Base-by-base conservation (phyloP, 441 rosid species). In the Eruca vesicaria region DNA sequence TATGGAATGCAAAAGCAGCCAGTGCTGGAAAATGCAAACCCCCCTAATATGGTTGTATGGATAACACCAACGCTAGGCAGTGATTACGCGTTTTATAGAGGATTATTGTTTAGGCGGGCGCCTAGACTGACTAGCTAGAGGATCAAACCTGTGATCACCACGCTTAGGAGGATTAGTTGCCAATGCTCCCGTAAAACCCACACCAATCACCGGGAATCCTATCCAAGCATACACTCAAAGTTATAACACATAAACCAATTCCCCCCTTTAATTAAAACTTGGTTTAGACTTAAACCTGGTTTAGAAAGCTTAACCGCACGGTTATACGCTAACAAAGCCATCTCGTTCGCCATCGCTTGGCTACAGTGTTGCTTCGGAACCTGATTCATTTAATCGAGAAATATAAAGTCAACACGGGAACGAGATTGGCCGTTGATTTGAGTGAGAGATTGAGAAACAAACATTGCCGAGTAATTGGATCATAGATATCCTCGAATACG, bases 161-260 rank as follows among this genome's bases (percentile, higher is more conserved):
- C 70, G 81, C 84, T 93, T 95, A 1, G 95, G 90, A 9, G n/a
- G 84, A 32, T 76, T 36, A 71, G 89, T 87, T 6, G 88, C 92
- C 79, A 95, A 85, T 71, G 97, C 79, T 63, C 94, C 99, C 2
- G 97, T 91, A 82, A 87, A 91, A n/a, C 97, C 97, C 61, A 93
- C 93, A 68, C 99, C 99, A 74, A 93, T 80, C 78, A 87, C 97
- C 12, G 91, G 92, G 16, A 58, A 78, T 67, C 96, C 97, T 93
- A 82, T 74, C 14, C 72, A 78, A 71, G 43, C 45, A 71, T 23
- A 29, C 43, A 50, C 26, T 23, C 38, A 35, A 64, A 66, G 36
- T 77, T 8, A n/a, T n/a, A n/a, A n/a, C n/a, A n/a, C n/a, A n/a
- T n/a, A 50, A 23, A 77, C n/a, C 18, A 18, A 14, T 63, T 33